Evolutionary conservation across 345 rosid species (phyloP), one percentile per base, ranked within the genome.

Genomic region (Acer yangbiense): DNA sequence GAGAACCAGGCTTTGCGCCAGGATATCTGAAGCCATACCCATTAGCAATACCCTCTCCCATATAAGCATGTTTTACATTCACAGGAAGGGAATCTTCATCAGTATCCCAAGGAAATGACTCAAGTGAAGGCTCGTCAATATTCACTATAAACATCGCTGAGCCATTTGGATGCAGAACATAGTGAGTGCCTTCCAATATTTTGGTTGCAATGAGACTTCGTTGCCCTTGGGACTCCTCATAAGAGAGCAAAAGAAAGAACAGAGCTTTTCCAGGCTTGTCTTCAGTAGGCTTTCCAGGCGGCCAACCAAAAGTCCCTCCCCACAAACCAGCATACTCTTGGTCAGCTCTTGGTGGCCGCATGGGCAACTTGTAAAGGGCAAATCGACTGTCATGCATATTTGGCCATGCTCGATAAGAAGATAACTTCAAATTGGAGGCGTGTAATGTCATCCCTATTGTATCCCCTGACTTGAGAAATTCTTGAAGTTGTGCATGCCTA

Each of bases 281-380:
- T 78, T 91, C 90, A 12, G 83, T 73, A 66, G 86, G 92, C 81
- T 64, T 88, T 72, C 94, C 90, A 1, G 91, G 94, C 44, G 97
- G 97, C 97, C 97, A 93, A 43, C 97, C 95, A 80, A 93, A 91
- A 54, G 92, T 89, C 35, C 94, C 97, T 77, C 97, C 95, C 97
- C 97, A 93, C 25, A 93, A 76, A 75, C 97, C 93, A 32, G 98
- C 89, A 86, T 84, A 91, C 85, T 90, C 90, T 82, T 93, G 87
- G 77, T 82, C 87, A 21, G 85, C 64, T 54, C 68, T 76, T 2
- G 91, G 90, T 48, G 73, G 75, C 84, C 69, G 76, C 75, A 88
- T 71, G 41, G 93, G 97, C 80, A 93, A 72, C 79, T 91, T 93
- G 89, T 91, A 93, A 48, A 93, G 91, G 41, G 95, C 93, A 84